Evolutionary conservation across 495 filamentous ascomycete genomes (phyloP), one percentile per base, ranked within the genome.

Genomic region (Penicillium antarcticum): DNA sequence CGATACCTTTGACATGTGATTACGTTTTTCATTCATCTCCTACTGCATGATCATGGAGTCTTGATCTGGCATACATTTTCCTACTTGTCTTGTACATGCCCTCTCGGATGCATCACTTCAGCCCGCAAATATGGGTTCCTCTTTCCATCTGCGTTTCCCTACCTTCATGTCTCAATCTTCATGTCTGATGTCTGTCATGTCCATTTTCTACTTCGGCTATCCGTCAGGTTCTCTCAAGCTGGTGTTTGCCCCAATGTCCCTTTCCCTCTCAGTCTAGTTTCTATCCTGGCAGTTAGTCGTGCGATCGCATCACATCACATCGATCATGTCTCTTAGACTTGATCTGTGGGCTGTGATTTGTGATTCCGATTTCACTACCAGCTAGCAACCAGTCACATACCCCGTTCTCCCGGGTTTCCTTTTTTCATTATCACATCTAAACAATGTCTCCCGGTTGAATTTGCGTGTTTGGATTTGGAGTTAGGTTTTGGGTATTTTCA

Each of bases 1-100:
- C 42, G 79, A 82, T 32, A 84, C 86, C 56, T 91, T 91, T 73
- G 87, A 90, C 58, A 76, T 80, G 65, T 82, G 71, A 80, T 65
- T 59, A 73, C 67, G 68, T 63, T 55, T 63, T 66, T 45, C 45
- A 42, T 52, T 53, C 51, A 26, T 64, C 49, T 50, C 48, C 45
- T 55, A 48, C 54, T 64, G 69, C 69, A 72, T 74, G 68, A 67
- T 69, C 60, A 61, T 69, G 68, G 69, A 70, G 69, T 74, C 69
- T 61, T 67, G 66, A 70, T 69, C 62, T 63, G 59, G 57, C 61
- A 65, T 67, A 55, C 50, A 59, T 65, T 39, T 54, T 37, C 47
- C 45, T 53, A 50, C 38, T 58, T 55, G 49, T 53, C 51, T 58
- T 74, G 67, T 73, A 72, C 61, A 73, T 75, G 69, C 57, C 59